A percentile compares a stretch with the other conserved stretches of the same genome.
Conservation (phyloP, 2,329 filamentous ascomycete genomes). For the Purpureocillium takamizusanense region DNA sequence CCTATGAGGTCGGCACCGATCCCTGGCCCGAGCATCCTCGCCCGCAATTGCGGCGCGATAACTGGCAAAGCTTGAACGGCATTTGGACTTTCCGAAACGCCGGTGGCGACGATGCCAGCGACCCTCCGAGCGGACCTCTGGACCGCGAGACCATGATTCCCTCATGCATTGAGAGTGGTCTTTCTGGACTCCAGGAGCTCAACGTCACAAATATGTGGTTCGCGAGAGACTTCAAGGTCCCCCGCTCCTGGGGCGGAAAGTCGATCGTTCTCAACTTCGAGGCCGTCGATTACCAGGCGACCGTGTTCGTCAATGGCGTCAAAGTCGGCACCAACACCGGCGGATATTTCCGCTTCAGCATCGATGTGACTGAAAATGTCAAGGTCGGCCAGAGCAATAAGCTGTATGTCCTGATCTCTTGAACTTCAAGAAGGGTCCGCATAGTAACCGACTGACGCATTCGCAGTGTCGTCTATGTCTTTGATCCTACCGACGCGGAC, state of each 20-base stretch:
- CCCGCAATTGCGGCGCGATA: conserved; percentile 42
- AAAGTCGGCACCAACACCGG: conserved; percentile 44
- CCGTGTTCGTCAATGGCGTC: conserved; percentile 49
- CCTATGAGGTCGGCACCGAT: conserved; percentile 37
- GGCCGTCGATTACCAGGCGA: conserved; percentile 48
- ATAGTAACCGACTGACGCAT: background rate
- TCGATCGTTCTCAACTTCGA: conserved; percentile 46
- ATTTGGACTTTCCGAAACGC: conserved; percentile 44
- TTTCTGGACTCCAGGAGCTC: conserved; percentile 38
- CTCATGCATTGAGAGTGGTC: conserved; percentile 33
- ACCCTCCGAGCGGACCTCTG: conserved; percentile 16
- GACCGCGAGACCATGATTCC: conserved; percentile 32
- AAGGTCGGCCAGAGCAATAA: conserved; percentile 37
- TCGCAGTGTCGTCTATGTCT: conserved; percentile 51
- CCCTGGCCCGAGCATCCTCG: conserved; percentile 51
- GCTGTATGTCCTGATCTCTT: conserved; percentile 29
- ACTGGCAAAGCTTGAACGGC: conserved; percentile 49
- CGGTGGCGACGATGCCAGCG: conserved; percentile 7
- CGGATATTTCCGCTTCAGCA: conserved; percentile 52
- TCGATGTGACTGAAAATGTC: conserved; percentile 45
- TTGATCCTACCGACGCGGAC: conserved; percentile 55
- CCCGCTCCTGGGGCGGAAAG: conserved; percentile 33
- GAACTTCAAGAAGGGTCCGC: too few relatives aligned
- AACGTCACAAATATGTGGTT: conserved; percentile 38
- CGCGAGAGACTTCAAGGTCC: conserved; percentile 40